Evolutionary conservation across 2,329 filamentous ascomycete species (phyloP), one percentile per base, ranked within the genome.

Genomic region (Epichloe hybrida): DNA sequence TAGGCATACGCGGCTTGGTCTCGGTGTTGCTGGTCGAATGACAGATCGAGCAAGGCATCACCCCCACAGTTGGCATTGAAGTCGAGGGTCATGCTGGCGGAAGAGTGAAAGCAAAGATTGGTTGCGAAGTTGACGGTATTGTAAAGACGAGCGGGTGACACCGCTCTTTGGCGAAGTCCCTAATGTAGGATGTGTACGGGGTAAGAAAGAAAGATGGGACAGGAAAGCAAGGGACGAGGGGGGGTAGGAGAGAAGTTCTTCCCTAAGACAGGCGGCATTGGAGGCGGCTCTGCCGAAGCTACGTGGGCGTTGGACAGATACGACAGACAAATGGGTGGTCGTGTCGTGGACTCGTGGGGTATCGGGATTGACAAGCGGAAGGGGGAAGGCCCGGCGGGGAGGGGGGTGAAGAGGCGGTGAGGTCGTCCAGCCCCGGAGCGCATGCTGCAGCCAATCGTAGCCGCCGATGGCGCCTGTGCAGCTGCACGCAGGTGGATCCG

Each of bases 31-130:
- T 73, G 73, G 64, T 82, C 76, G 68, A 75, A 82, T 59, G 69
- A 74, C 62, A 82, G 71, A 63, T 82, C 79, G 63, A 83, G 64
- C 62, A 83, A 73, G 64, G 72, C 76, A 66, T 82, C 77, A 66
- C 72, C 74, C 63, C 67, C 65, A 67, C 72, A 72, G 64, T 71
- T 70, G 64, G 69, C 62, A 67, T 75, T 75, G 70, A 78, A 83
- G 63, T 81, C 76, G 71, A 77, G 75, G 68, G 73, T 75, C 79
- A 72, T 71, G 62, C 64, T 71, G 65, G 60, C 51, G 58, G 59
- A 62, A 60, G 60, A 64, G 57, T 56, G 57, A 62, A 59, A 59
- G 61, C 57, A 61, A 58, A 56, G 64, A 59, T 62, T 52, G 47
- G 53, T 56, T 58, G 59, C 58, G 59, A 62, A 54, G 54, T 56